Evolutionary conservation across 2,329 filamentous ascomycete species (phyloP).

Genomic region (Parafenestella ontariensis): DNA sequence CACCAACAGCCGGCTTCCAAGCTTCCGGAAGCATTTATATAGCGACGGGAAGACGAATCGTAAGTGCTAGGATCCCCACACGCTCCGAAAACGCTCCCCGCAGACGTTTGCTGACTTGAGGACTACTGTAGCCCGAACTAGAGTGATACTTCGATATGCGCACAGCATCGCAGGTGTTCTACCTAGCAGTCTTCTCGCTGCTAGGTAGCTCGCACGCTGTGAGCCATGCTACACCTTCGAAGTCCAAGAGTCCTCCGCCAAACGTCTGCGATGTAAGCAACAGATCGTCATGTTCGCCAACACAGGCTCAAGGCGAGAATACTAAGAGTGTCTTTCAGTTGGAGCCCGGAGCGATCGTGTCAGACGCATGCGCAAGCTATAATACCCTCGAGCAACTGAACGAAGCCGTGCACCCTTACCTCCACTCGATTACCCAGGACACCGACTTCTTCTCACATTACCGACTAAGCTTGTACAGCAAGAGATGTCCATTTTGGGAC

Average conservation of each 20-base stretch:
- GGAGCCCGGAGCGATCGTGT: slow-evolving; percentile 85
- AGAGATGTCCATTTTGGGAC: slow-evolving; percentile 94
- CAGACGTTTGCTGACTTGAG: slow-evolving; percentile 46
- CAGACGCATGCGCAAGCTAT: slow-evolving; percentile 94
- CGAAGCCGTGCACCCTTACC: slow-evolving; percentile 72
- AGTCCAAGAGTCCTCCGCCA: slow-evolving; percentile 48
- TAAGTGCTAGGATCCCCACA: slow-evolving; percentile 24
- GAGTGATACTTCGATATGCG: slow-evolving; percentile 53
- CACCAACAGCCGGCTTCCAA: slow-evolving; percentile 29
- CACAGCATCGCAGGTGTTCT: slow-evolving; percentile 63
- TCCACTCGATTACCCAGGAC: slow-evolving; percentile 81
- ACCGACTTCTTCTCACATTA: slow-evolving; percentile 99
- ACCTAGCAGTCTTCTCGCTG: slow-evolving; percentile 67
- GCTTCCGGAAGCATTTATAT: slow-evolving; percentile 30
- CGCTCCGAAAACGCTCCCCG: slow-evolving; percentile 26
- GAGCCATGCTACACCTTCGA: slow-evolving; percentile 44
- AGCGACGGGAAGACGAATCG: slow-evolving; percentile 16
- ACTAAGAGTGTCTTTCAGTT: slow-evolving; percentile 66
- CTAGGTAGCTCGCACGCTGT: slow-evolving; percentile 58
- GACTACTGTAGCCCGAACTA: slow-evolving; percentile 23
- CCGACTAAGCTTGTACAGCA: slow-evolving; percentile 91
- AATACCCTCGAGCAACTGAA: slow-evolving; percentile 88
- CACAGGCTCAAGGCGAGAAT: slow-evolving; percentile 32
- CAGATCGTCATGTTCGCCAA: slow-evolving; percentile 23
- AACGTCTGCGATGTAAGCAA: slow-evolving; percentile 65